These are phyloP conservation scores for Penicillium salamii DNA, from an alignment of 495 filamentous ascomycete species.

Conservation along the genomic window DNA sequence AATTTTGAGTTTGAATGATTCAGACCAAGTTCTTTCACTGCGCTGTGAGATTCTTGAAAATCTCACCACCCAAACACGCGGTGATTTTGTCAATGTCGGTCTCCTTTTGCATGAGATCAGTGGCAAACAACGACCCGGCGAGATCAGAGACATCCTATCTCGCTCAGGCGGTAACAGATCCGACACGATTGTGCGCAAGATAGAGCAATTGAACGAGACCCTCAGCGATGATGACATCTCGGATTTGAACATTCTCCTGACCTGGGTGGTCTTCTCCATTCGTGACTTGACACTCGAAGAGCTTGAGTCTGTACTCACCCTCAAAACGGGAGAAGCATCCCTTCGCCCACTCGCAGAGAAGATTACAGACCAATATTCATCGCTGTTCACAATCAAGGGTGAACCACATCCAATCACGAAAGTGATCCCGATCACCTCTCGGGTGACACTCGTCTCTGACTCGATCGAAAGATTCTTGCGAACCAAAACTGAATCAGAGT, in stretches of 20 bases:
- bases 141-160: conserved; percentile 17
- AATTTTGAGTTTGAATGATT: conserved; percentile 9
- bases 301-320: conserved; percentile 13
- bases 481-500: background rate
- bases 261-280: conserved; percentile 6
- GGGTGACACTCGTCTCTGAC: conserved; percentile 10
- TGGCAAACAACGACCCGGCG: conserved; percentile 16
- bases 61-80: conserved; percentile 8
- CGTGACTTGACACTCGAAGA: background rate
- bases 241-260: conserved; percentile 15
- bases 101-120: conserved; percentile 18
- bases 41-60: conserved; percentile 10
- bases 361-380: conserved; percentile 15
- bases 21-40: conserved; percentile 10
- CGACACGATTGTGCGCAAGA: conserved; percentile 15
- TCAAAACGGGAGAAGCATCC: conserved; percentile 14
- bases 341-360: conserved; percentile 14
- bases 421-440: background rate
- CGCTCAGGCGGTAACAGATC: conserved; percentile 15
- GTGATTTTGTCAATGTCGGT: conserved; percentile 19
- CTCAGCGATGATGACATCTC: conserved; percentile 19
- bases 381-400: conserved; percentile 5
- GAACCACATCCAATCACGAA: conserved; percentile 1
- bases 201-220: conserved; percentile 14
- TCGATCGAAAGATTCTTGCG: conserved; percentile 12